Conservation (phyloP, 2,329 filamentous ascomycete species). For the Ascochyta lentis region DNA sequence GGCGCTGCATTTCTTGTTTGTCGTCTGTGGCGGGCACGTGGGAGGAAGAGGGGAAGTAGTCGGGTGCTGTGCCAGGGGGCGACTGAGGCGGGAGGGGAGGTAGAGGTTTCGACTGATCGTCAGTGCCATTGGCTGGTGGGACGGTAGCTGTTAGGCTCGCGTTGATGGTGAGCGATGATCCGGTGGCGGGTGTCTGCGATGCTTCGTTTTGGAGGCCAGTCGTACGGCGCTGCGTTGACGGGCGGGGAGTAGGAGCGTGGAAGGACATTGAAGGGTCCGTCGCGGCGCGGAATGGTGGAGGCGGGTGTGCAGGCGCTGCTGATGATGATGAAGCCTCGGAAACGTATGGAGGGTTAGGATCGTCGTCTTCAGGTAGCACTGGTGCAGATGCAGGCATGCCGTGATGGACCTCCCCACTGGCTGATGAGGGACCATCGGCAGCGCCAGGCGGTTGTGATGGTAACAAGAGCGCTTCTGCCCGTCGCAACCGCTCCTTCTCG, state of each 20-base stretch:
- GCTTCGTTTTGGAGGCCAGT: slow-evolving; percentile 23
- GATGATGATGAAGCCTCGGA: slow-evolving; percentile 31
- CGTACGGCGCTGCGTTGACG: slow-evolving; percentile 24
- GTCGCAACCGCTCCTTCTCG: slow-evolving; percentile 82
- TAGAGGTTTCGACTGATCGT: slow-evolving; percentile 26
- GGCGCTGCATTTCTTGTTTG: slow-evolving; percentile 75
- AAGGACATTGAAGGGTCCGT: slow-evolving; percentile 22
- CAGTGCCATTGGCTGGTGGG: slow-evolving; percentile 17
- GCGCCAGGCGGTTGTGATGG: slow-evolving; percentile 76
- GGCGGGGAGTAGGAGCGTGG: slow-evolving; percentile 6
- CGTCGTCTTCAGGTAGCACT: slow-evolving; percentile 43
- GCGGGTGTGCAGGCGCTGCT: slow-evolving; percentile 31
- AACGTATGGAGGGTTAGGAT: slow-evolving; percentile 30
- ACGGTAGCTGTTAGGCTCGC: slow-evolving; percentile 14
- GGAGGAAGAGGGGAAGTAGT: slow-evolving; percentile 42
- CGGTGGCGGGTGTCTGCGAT: slow-evolving; percentile 22
- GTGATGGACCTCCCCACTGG: slow-evolving; percentile 42
- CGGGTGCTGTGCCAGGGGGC: slow-evolving; percentile 25
- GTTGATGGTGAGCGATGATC: slow-evolving; percentile 36
- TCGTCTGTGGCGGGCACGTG: slow-evolving; percentile 65
- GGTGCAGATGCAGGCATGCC: slow-evolving; percentile 47
- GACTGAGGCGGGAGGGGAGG: slow-evolving; percentile 34
- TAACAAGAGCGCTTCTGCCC: slow-evolving; percentile 78
- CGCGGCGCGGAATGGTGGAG: slow-evolving; percentile 32
- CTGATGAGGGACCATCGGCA: slow-evolving; percentile 51